Base-by-base conservation (phyloP, 441 rosid species). In the Euphorbia corollata region DNA sequence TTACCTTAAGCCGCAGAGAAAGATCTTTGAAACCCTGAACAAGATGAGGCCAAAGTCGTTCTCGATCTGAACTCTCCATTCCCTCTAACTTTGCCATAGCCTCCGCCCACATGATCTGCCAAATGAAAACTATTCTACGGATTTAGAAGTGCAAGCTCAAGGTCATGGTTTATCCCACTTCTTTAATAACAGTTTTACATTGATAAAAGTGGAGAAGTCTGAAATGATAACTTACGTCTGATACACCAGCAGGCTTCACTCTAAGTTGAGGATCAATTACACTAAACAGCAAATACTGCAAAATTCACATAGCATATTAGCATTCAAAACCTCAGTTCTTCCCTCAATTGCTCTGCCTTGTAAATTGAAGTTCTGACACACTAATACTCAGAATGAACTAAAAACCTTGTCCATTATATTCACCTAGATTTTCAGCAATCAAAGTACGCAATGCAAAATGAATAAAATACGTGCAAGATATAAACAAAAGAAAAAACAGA, bases 11-110 rank as follows among this genome's bases (percentile, higher is more conserved):
- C 36, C 99, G 96, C 47, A 83, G 81, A 6, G 99, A 95, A 69
- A 95, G 98, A 82, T 95, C 96, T 80, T 90, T 95, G 74, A 95
- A 92, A 68, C 98, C 99, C 67, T 85, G 93, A 75, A 90, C 89
- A 83, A 92, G 99, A 82, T 95, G 96, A 68, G 99, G 97, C 98
- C 98, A 92, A 47, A 92, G 76, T 53, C 98, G 96, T 76, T 90
- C 99, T 58, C 99, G 77, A 57, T 92, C 95, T 30, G 82, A 62
- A 64, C 89, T 85, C 71, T 92, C 96, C 99, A 95, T 92, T 30
- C 97, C 95, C 80, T 92, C 98, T 64, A 95, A 86, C 77, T 92
- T 95, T 39, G 85, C 79, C 91, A 88, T 90, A 39, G 98, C 95
- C 84, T 95, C 99, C 3, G 88, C 96, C 98, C 96, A 95, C 98